Evolutionary conservation across 2,329 filamentous ascomycete species (phyloP).

Genomic region (Calonectria honghensis): DNA sequence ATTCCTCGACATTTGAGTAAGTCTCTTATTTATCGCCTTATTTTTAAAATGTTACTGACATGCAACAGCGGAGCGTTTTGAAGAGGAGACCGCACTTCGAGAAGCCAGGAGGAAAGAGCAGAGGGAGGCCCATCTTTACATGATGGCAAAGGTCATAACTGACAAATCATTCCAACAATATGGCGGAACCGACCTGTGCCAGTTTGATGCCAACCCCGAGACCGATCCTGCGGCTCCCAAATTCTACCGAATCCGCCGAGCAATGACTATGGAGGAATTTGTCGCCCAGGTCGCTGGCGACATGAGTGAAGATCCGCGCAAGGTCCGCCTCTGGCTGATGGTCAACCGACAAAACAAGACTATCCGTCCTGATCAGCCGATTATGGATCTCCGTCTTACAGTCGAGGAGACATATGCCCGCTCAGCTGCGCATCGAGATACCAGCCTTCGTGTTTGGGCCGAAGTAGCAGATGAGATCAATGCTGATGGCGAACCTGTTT

Average conservation of each 20-base stretch:
- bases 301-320: constrained; percentile 78
- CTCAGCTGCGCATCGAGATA: constrained; percentile 76
- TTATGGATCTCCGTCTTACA: constrained; percentile 85
- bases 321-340: constrained; percentile 94
- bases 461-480: constrained; percentile 83
- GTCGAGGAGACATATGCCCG: constrained; percentile 80
- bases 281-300: constrained; percentile 82
- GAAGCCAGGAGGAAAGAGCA: constrained; percentile 90
- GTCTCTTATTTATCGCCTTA: constrained; percentile 50
- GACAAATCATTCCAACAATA: constrained; percentile 88
- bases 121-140: constrained; percentile 95
- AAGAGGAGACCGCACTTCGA: constrained; percentile 85
- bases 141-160: constrained; percentile 87
- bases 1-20: constrained; percentile 88
- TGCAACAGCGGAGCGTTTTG: constrained; percentile 79
- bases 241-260: constrained; percentile 82
- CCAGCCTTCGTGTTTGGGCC: constrained; percentile 89
- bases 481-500: constrained; percentile 81
- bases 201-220: constrained; percentile 78
- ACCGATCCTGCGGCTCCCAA: constrained; percentile 82
- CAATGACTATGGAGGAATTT: constrained; percentile 86
- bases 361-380: constrained; percentile 89
- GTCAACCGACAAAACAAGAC: constrained; percentile 99
- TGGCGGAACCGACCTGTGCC: constrained; percentile 88
- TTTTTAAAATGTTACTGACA: constrained; percentile 43